These are phyloP conservation scores for Paramecium sonneborni DNA, from an alignment of 73 alveolate genomes.

Conservation along the genomic window DNA sequence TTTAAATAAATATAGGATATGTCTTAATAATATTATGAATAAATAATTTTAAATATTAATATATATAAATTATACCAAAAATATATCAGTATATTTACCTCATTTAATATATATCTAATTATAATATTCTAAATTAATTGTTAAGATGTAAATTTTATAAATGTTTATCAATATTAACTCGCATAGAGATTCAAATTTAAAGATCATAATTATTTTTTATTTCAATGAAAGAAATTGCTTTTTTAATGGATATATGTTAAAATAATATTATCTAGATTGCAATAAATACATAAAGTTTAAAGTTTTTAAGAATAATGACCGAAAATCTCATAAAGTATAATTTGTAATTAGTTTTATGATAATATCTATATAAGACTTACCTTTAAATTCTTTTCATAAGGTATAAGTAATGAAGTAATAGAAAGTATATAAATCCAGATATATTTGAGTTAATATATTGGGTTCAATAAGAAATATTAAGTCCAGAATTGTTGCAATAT, in stretches of 20 bases:
- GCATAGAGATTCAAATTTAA: too few species aligned
- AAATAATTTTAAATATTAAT: not conserved
- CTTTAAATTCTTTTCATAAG: not conserved
- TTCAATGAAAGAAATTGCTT: too few species aligned
- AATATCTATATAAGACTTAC: not conserved
- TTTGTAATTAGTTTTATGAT: not conserved
- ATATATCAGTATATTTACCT: too few species aligned
- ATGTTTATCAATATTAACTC: too few species aligned
- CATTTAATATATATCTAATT: too few species aligned
- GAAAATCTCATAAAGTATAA: not conserved
- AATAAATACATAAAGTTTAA: not conserved
- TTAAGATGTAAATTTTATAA: too few species aligned
- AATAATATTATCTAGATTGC: too few species aligned
- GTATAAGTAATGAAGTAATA: not conserved
- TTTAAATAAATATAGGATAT: not conserved
- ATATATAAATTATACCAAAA: too few species aligned
- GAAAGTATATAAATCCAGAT: not conserved
- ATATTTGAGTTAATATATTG: not conserved
- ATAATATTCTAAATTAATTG: too few species aligned
- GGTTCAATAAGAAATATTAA: not conserved
- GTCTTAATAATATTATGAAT: slow-evolving; percentile 31
- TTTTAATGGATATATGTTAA: too few species aligned
- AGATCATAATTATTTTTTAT: too few species aligned
- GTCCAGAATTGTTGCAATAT: slow-evolving; percentile 5
- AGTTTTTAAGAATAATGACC: not conserved